Base-by-base conservation (phyloP, 768 basidiomycete genomes). In the Lentinula sp. region DNA sequence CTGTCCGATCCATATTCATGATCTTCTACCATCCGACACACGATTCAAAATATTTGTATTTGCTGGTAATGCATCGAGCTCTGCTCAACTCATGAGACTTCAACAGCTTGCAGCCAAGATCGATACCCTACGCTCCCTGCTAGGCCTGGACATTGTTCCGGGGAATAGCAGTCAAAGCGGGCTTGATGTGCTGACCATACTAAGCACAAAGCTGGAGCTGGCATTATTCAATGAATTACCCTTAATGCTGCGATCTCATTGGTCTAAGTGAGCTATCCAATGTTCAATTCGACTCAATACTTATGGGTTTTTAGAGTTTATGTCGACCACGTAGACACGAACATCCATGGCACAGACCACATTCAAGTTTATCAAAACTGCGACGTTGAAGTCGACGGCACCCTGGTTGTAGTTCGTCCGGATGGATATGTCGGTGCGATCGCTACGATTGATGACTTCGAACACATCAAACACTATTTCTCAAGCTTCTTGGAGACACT, bases 381-480 rank as follows among this genome's bases (percentile, higher is more conserved):
- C 41, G 77, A 77, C 1, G 71, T 79, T 39, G 64, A 65, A 37
- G 56, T 65, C 2, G 49, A 56, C 1, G 69, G 73, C 6, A 71
- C 74, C 35, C 45, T 77, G 8, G 76, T 77, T 23, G 64, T 78
- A 15, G 64, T 78, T 49, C 74, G 76, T 16, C 77, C 77, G 6
- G 76, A 78, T 58, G 77, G 77, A 46, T 77, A 77, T 57, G 72
- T 77, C 1, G 77, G 77, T 15, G 67, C 69, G 46, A 60, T 78
- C 32, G 69, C 66, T n/a, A 70, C 73, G 4, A 45, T 70, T 48
- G 67, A 68, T 50, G 63, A 60, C 4, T 39, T 39, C 37, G 37
- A 13, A 13, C 37, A 39, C 37, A 39, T 39, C 7, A 13, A 39
- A 39, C 7, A 39, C 13, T 39, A 39, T 13, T 39, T 39, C 8